phyloP scores from a whole-genome alignment of 345 rosid species.

The Mercurialis annua region DNA sequence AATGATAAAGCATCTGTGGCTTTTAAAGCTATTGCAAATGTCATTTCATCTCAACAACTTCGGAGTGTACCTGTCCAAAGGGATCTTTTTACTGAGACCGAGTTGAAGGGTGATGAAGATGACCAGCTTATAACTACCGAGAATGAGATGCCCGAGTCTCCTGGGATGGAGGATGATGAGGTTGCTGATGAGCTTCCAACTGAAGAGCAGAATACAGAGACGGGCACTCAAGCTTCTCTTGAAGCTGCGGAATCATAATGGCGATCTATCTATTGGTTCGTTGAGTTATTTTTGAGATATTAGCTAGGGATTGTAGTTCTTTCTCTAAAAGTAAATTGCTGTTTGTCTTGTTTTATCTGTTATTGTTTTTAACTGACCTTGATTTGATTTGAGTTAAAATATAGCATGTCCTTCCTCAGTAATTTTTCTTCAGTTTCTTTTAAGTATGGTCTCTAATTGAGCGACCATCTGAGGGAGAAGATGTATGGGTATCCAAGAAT shows the following conservation, averaged over 20 bases:
- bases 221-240: neutral
- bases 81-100: slow-evolving; percentile 63
- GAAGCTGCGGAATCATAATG: neutral
- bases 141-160: slow-evolving; percentile 15
- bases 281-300: neutral
- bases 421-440: too few species aligned
- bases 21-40: slow-evolving; percentile 65
- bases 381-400: too few species aligned
- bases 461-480: too few species aligned
- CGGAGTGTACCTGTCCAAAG: slow-evolving; percentile 71
- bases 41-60: slow-evolving; percentile 72
- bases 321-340: neutral
- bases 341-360: neutral
- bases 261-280: neutral
- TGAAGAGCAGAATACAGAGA: neutral
- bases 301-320: neutral
- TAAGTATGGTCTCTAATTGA: too few species aligned
- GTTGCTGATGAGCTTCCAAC: neutral
- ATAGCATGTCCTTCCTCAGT: too few species aligned
- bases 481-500: too few species aligned
- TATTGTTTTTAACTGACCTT: too few species aligned
- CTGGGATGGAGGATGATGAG: slow-evolving; percentile 3
- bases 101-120: slow-evolving; percentile 38
- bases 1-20: slow-evolving; percentile 58
- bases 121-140: slow-evolving; percentile 19